Conservation (phyloP, 805 yeast species). For the Wickerhamiella lipophila region DNA sequence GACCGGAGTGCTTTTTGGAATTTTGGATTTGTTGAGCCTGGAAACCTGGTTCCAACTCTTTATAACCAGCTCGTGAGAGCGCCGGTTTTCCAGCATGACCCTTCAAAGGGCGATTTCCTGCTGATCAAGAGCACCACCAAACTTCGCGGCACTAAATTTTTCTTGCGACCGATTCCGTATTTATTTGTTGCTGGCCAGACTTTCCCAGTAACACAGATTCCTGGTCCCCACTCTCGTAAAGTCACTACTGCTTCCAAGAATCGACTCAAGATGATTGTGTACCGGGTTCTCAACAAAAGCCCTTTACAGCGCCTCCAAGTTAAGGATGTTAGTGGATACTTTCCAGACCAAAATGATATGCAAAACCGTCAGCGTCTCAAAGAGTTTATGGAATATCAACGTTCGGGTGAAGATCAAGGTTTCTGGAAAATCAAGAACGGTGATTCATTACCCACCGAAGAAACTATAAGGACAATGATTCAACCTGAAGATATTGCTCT, state of each 20-base stretch:
- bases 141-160: constrained; percentile 51
- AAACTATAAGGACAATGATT: constrained; percentile 66
- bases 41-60: constrained; percentile 83
- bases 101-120: constrained; percentile 65
- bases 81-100: constrained; percentile 81
- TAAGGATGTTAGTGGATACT: constrained; percentile 77
- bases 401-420: constrained; percentile 89
- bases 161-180: constrained; percentile 53
- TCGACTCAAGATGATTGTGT: constrained; percentile 86
- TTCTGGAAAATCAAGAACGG: constrained; percentile 75
- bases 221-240: constrained; percentile 94
- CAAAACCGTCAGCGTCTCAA: constrained; percentile 90
- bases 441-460: constrained; percentile 60
- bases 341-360: constrained; percentile 95
- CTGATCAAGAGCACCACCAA: constrained; percentile 67
- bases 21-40: constrained; percentile 91
- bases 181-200: constrained; percentile 83
- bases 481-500: constrained; percentile 83
- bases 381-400: constrained; percentile 95
- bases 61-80: constrained; percentile 88
- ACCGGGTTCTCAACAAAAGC: constrained; percentile 64
- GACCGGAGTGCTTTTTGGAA: constrained; percentile 98
- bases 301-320: constrained; percentile 67
- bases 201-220: constrained; percentile 86
- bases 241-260: constrained; percentile 88